Conservation (phyloP, 176 grass and related monocot genomes). For the Oryza glaberrima region DNA sequence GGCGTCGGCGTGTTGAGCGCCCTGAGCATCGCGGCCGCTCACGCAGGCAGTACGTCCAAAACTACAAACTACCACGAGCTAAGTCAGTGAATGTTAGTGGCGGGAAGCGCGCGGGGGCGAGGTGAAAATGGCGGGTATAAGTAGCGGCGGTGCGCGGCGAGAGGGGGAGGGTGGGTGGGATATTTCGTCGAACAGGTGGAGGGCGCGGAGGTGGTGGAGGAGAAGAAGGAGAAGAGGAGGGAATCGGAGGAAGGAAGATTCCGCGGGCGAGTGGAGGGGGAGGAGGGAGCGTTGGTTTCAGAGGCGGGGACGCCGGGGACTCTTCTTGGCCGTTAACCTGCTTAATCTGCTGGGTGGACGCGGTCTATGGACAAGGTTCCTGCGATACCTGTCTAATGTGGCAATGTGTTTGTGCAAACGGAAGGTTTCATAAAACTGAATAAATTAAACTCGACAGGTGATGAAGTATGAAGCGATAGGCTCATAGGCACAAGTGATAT, state of each 20-base stretch:
- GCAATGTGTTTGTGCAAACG: too few relatives aligned
- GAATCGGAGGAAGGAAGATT: constrained; percentile 84
- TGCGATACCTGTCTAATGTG: too few relatives aligned
- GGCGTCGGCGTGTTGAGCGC: constrained; percentile 51
- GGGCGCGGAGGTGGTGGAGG: background rate
- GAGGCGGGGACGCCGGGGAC: constrained; percentile 47
- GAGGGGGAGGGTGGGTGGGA: constrained; percentile 17
- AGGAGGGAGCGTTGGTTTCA: background rate
- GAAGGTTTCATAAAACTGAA: too few relatives aligned
- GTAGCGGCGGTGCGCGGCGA: constrained; percentile 5
- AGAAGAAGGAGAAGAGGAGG: background rate
- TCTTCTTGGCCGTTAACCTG: constrained; percentile 42
- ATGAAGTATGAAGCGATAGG: too few relatives aligned
- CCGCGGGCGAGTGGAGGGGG: constrained; percentile 15
- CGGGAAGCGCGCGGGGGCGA: background rate
- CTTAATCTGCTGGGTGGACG: background rate
- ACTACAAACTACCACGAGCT: background rate
- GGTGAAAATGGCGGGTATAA: constrained; percentile 36
- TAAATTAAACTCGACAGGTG: too few relatives aligned
- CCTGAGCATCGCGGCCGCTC: constrained; percentile 54
- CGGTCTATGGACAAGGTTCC: background rate
- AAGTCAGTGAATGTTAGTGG: background rate
- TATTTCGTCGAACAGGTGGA: constrained; percentile 79
- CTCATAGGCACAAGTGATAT: too few relatives aligned
- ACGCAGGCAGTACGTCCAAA: too few relatives aligned